Conservation (phyloP, 106 monocot species). For the Hemerocallis citrina region DNA sequence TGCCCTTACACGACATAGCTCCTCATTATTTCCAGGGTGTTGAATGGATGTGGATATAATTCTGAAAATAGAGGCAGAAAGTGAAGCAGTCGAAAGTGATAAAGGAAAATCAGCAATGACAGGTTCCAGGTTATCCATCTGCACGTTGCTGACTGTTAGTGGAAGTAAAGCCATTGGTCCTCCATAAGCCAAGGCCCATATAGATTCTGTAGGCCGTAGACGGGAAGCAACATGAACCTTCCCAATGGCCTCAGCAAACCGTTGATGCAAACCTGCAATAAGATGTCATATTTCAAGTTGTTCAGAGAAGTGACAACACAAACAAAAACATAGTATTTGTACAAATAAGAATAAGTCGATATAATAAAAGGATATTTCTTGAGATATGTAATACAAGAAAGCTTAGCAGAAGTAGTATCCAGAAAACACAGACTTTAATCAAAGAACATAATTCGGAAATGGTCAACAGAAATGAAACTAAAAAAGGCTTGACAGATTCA, state of each 20-base stretch:
- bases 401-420: not conserved
- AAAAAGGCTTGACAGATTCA: too few relatives aligned
- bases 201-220: conserved; percentile 60
- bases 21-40: conserved; percentile 87
- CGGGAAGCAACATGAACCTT: conserved; percentile 80
- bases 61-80: conserved; percentile 91
- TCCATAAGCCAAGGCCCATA: conserved; percentile 93
- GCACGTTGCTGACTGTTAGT: conserved; percentile 64
- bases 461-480: too few relatives aligned
- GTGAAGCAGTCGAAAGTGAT: conserved; percentile 52
- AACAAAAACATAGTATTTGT: not conserved
- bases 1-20: conserved; percentile 53
- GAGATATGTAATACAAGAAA: not conserved
- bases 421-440: not conserved
- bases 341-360: not conserved
- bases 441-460: not conserved
- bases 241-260: conserved; percentile 92
- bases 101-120: conserved; percentile 37
- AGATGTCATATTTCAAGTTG: not conserved
- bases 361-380: not conserved
- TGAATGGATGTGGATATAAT: conserved; percentile 74
- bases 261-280: conserved; percentile 54
- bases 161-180: conserved; percentile 96
- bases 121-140: conserved; percentile 73
- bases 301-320: not conserved